These are phyloP conservation scores for Microdochium nivale DNA, from an alignment of 2,329 filamentous ascomycete species.

Conservation along the genomic window DNA sequence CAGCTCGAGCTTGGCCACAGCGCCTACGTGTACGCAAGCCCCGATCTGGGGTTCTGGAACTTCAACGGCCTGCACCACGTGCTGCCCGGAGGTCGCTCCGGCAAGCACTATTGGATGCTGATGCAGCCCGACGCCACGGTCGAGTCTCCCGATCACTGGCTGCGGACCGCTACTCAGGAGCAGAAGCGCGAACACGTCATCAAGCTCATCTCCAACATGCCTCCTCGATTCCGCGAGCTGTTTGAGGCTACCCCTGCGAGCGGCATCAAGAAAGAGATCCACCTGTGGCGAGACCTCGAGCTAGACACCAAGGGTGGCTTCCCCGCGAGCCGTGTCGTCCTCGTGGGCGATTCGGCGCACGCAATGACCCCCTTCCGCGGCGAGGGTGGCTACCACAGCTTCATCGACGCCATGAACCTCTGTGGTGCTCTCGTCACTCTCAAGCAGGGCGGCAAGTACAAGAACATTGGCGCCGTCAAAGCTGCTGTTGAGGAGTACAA, in stretches of 20 bases:
- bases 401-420: constrained; percentile 40
- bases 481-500: constrained; percentile 14
- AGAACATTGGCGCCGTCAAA: constrained; percentile 5
- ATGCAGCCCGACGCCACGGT: constrained; percentile 47
- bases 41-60: constrained; percentile 2
- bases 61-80: constrained; percentile 14
- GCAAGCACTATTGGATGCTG: constrained; percentile 15
- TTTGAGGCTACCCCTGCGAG: constrained; percentile 5
- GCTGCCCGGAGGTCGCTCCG: constrained; percentile 10
- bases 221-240: constrained; percentile 10
- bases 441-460: constrained; percentile 5
- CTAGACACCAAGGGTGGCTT: constrained; percentile 2
- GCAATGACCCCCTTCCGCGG: constrained; percentile 14
- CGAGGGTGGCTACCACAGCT: constrained; percentile 15
- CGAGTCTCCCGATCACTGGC: constrained; percentile 80
- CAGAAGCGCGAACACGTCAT: constrained; percentile 41
- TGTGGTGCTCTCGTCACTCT: constrained; percentile 11
- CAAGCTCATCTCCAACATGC: constrained; percentile 5
- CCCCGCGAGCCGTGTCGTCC: constrained; percentile 8
- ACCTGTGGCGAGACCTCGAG: constrained; percentile 8
- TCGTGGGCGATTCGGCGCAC: constrained; percentile 12
- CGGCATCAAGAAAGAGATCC: constrained; percentile 2
- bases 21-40: constrained; percentile 7
- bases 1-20: constrained; percentile 17
- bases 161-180: constrained; percentile 38